These are phyloP conservation scores for Xylariaceae sp. DNA, from an alignment of 2,329 filamentous ascomycete species.

Conservation along the genomic window DNA sequence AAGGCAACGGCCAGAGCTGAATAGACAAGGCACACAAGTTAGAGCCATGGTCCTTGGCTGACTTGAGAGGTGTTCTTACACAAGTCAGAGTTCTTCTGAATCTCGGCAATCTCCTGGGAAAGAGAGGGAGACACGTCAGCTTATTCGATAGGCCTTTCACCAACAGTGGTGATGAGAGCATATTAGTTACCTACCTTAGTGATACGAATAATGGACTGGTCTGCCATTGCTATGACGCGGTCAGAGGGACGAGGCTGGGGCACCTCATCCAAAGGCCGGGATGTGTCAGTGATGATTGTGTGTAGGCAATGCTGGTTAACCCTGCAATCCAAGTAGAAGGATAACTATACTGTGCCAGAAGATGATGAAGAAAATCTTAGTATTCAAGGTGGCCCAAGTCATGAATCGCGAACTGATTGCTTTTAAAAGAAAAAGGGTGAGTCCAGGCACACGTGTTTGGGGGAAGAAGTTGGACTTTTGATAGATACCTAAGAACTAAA, in stretches of 20 bases:
- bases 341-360: too few relatives aligned
- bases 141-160: neutral
- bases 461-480: neutral
- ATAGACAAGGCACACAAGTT: constrained; percentile 26
- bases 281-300: neutral
- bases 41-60: constrained; percentile 12
- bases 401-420: too few relatives aligned
- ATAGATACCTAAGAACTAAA: too few relatives aligned
- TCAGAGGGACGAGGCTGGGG: constrained; percentile 9
- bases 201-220: constrained; percentile 88
- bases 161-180: constrained; percentile 40
- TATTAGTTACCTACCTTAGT: constrained; percentile 66
- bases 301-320: neutral
- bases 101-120: constrained; percentile 80
- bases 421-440: neutral
- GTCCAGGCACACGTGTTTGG: constrained; percentile 1
- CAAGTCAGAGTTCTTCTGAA: constrained; percentile 83
- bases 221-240: constrained; percentile 63
- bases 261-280: constrained; percentile 18
- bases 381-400: too few relatives aligned
- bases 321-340: too few relatives aligned
- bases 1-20: constrained; percentile 86
- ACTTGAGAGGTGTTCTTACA: constrained; percentile 61
- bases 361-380: too few relatives aligned
- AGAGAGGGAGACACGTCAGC: constrained; percentile 1